Percentiles rank a stretch among this genome's conserved stretches.
Conservation (phyloP, 306 rosid genomes). For the Acacia melanoxylon region DNA sequence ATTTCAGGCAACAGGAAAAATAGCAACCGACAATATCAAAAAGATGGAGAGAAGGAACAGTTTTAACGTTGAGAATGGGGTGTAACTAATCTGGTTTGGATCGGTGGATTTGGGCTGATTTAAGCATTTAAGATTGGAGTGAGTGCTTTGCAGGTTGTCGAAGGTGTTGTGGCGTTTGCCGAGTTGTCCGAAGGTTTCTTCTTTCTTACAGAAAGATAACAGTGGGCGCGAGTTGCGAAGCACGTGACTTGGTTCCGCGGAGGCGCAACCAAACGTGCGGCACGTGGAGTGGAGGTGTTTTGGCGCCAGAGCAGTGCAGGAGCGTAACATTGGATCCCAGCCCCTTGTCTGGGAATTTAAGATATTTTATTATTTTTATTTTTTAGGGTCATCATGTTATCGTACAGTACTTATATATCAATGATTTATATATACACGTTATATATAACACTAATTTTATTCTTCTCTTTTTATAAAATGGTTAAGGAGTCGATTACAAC, state of each 20-base stretch:
- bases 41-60: neutral
- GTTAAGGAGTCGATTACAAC: no score
- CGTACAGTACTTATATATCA: no score
- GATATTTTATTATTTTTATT: no score
- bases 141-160: neutral
- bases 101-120: conserved; percentile 10
- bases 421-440: no score
- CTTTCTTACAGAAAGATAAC: conserved; percentile 7
- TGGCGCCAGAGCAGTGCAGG: conserved; percentile 9
- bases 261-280: conserved; percentile 1
- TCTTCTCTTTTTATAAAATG: no score
- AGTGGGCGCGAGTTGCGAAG: conserved; percentile 20
- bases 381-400: no score
- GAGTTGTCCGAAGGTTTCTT: neutral
- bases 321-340: conserved; percentile 27
- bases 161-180: neutral
- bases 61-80: neutral
- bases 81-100: conserved; percentile 21
- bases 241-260: conserved; percentile 20
- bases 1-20: neutral
- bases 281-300: conserved; percentile 29
- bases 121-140: conserved; percentile 7
- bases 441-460: no score
- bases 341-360: neutral
- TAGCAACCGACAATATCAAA: neutral